These are phyloP conservation scores for Coniochaeta prunicola DNA, from an alignment of 2,329 filamentous ascomycete genomes.

Conservation along the genomic window DNA sequence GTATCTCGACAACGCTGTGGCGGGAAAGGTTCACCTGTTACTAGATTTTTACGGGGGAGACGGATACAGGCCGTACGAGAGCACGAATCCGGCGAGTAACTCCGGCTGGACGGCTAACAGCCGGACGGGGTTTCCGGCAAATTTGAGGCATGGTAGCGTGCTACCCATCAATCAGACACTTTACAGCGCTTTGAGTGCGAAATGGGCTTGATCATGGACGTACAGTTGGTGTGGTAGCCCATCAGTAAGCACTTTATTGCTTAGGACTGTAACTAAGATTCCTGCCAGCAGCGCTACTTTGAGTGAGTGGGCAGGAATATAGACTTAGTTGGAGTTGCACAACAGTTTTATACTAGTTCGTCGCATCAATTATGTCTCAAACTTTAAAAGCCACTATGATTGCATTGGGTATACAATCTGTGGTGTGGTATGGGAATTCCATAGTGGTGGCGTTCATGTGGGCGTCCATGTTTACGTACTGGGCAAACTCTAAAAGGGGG, in stretches of 20 bases:
- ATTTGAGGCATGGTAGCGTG: conserved; percentile 44
- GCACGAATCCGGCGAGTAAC: conserved; percentile 32
- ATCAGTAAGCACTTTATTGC: no score
- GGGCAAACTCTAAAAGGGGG: not conserved
- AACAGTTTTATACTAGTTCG: not conserved
- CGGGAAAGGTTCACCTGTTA: conserved; percentile 34
- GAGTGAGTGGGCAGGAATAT: no score
- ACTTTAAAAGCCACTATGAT: no score
- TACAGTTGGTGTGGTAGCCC: not conserved
- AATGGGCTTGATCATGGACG: conserved; percentile 21
- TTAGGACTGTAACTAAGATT: no score
- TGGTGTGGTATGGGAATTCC: no score
- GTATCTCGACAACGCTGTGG: conserved; percentile 32
- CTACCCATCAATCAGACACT: conserved; percentile 35
- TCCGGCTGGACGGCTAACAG: conserved; percentile 36
- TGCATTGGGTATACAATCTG: no score
- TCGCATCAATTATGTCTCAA: no score
- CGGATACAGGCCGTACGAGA: conserved; percentile 44
- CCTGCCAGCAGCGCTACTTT: no score
- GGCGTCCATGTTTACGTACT: not conserved
- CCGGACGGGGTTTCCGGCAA: conserved; percentile 32
- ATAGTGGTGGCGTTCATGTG: not conserved
- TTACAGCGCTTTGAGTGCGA: conserved; percentile 31
- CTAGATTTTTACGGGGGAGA: conserved; percentile 40
- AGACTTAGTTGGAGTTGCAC: not conserved